Conservation (phyloP, 306 rosid genomes). For the Argentina anserina region DNA sequence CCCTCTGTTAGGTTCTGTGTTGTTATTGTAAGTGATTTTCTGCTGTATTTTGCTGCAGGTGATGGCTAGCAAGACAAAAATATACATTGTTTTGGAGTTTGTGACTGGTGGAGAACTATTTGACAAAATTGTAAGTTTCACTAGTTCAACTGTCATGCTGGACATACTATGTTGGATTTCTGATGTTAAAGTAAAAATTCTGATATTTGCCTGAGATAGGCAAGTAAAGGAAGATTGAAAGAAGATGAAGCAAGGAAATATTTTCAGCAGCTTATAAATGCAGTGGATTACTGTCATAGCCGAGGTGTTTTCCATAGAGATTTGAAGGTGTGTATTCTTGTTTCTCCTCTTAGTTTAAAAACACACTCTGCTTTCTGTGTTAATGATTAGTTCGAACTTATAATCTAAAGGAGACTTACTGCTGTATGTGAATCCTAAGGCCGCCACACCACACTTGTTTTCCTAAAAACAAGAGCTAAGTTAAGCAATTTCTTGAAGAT, state of each 20-base stretch:
- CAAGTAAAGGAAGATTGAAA: slow-evolving; percentile 77
- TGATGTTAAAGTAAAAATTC: neutral
- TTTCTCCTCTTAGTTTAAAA: neutral
- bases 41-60: slow-evolving; percentile 55
- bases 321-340: slow-evolving; percentile 55
- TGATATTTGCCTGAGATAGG: slow-evolving; percentile 38
- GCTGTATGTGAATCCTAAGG: neutral
- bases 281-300: slow-evolving; percentile 94
- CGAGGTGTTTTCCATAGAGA: slow-evolving; percentile 95
- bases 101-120: slow-evolving; percentile 96
- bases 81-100: slow-evolving; percentile 85
- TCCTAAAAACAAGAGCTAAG: neutral
- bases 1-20: neutral
- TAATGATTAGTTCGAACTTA: neutral
- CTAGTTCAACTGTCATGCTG: neutral
- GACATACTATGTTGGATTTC: slow-evolving; percentile 1
- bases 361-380: neutral
- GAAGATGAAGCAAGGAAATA: slow-evolving; percentile 96
- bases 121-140: slow-evolving; percentile 77
- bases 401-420: neutral
- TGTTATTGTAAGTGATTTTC: slow-evolving; percentile 17
- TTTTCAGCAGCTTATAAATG: slow-evolving; percentile 90
- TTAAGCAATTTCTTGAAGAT: neutral
- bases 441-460: neutral
- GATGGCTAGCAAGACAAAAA: slow-evolving; percentile 94